Evolutionary conservation across 139 green algal genomes (phyloP).

Genomic region (Chlorella sp.): DNA sequence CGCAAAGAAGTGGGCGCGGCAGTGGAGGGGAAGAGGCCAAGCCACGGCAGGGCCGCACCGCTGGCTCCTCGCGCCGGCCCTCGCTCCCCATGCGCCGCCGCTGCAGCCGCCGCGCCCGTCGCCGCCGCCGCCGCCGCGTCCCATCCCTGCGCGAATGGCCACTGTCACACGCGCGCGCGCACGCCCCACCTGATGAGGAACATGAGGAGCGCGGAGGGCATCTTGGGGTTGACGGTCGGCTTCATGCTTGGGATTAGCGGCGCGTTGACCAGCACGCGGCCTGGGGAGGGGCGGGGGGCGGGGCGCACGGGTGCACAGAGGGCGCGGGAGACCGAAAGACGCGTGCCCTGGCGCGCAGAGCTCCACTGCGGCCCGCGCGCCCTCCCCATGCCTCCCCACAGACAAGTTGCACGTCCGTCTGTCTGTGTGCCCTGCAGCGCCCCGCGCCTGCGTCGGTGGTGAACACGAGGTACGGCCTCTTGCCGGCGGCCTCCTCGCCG

Average conservation of each 20-base stretch:
- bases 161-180: too few relatives aligned
- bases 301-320: too few relatives aligned
- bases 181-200: too few relatives aligned
- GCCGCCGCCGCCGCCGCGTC: too few relatives aligned
- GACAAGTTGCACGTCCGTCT: neutral
- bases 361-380: neutral
- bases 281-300: constrained; percentile 1
- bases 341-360: neutral
- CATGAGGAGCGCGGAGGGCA: constrained; percentile 35
- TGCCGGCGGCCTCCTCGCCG: neutral
- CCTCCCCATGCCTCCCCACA: neutral
- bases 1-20: too few relatives aligned
- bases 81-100: too few relatives aligned
- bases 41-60: too few relatives aligned
- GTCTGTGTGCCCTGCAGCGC: neutral
- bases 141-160: too few relatives aligned
- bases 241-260: constrained; percentile 28
- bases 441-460: constrained; percentile 31
- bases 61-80: too few relatives aligned
- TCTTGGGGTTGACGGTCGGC: constrained; percentile 34
- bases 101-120: too few relatives aligned
- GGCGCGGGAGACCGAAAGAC: too few relatives aligned
- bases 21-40: too few relatives aligned
- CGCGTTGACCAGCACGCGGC: constrained; percentile 42
- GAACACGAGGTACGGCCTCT: constrained; percentile 40